Evolutionary conservation across 2,329 filamentous ascomycete genomes (phyloP).

Genomic region (Leptosphaerulina australis): DNA sequence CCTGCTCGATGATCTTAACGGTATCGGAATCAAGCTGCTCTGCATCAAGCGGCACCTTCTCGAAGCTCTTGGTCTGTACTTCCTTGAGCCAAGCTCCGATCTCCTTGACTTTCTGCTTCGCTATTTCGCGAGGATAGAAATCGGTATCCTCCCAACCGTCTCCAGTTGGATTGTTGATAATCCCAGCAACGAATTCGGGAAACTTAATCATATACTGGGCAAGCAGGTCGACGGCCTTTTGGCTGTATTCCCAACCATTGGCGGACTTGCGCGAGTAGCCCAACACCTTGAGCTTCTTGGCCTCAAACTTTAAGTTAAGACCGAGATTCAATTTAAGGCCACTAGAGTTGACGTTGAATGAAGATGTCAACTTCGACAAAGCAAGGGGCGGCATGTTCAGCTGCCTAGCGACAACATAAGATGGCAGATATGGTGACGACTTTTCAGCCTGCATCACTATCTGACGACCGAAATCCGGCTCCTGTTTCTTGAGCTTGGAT

Average conservation of each 20-base stretch:
- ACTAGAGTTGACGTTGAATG: conserved; percentile 83
- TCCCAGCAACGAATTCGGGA: conserved; percentile 90
- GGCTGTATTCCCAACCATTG: conserved; percentile 94
- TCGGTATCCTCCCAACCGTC: conserved; percentile 85
- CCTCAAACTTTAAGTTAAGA: conserved; percentile 96
- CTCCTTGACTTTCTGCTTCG: conserved; percentile 84
- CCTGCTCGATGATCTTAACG: conserved; percentile 78
- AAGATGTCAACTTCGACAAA: conserved; percentile 93
- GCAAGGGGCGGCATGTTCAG: conserved; percentile 83
- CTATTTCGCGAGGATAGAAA: conserved; percentile 77
- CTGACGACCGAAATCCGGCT: conserved; percentile 78
- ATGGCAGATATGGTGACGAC: conserved; percentile 78
- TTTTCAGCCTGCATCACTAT: conserved; percentile 75
- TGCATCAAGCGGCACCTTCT: conserved; percentile 93
- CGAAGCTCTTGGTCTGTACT: conserved; percentile 88
- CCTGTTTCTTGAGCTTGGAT: conserved; percentile 72
- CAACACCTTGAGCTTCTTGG: conserved; percentile 90
- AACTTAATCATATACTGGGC: conserved; percentile 91
- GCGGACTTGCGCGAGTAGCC: conserved; percentile 89
- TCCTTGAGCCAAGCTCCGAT: conserved; percentile 92
- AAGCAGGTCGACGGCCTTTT: conserved; percentile 79
- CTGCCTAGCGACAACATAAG: conserved; percentile 84
- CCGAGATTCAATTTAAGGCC: conserved; percentile 87
- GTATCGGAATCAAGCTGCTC: conserved; percentile 93
- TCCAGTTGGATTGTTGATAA: conserved; percentile 82